A percentile compares a stretch with the other conserved stretches of the same genome.
Conservation (phyloP, 1,284 basidiomycete genomes). For the Kwoniella shivajii region DNA sequence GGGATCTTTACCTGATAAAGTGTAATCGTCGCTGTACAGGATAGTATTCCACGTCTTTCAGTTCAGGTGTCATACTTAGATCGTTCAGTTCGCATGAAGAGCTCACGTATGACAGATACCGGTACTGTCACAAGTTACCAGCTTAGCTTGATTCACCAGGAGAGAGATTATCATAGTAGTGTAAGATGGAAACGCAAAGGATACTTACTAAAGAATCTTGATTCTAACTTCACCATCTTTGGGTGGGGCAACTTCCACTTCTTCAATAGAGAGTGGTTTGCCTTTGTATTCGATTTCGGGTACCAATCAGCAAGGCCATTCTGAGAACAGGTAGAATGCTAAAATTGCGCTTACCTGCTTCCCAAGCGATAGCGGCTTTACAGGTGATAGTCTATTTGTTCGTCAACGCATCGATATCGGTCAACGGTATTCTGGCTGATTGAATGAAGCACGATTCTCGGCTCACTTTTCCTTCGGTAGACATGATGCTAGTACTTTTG, state of each 20-base stretch:
- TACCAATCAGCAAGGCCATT: background rate
- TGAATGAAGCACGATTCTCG: background rate
- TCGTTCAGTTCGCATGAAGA: background rate
- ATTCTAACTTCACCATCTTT: conserved; percentile 89
- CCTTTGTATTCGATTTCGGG: conserved; percentile 20
- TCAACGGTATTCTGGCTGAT: background rate
- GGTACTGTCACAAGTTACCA: conserved; percentile 45
- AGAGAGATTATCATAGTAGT: background rate
- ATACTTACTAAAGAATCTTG: conserved; percentile 75
- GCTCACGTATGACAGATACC: conserved; percentile 90
- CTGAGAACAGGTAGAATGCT: background rate
- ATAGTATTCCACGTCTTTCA: background rate
- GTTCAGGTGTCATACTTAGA: background rate
- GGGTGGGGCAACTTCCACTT: conserved; percentile 91
- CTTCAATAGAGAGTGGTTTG: conserved; percentile 84
- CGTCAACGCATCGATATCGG: too few species aligned
- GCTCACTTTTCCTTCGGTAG: conserved; percentile 28
- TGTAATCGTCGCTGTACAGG: conserved; percentile 76
- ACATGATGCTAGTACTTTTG: conserved; percentile 13
- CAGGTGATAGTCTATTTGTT: conserved; percentile 78
- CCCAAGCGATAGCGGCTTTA: conserved; percentile 97
- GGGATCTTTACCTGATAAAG: conserved; percentile 92
- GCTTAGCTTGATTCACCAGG: background rate
- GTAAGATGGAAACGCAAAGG: background rate
- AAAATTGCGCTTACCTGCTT: conserved; percentile 62